These are phyloP conservation scores for Phytophthora tentaculata DNA, from an alignment of 352 stramenopile species.

Conservation along the genomic window DNA sequence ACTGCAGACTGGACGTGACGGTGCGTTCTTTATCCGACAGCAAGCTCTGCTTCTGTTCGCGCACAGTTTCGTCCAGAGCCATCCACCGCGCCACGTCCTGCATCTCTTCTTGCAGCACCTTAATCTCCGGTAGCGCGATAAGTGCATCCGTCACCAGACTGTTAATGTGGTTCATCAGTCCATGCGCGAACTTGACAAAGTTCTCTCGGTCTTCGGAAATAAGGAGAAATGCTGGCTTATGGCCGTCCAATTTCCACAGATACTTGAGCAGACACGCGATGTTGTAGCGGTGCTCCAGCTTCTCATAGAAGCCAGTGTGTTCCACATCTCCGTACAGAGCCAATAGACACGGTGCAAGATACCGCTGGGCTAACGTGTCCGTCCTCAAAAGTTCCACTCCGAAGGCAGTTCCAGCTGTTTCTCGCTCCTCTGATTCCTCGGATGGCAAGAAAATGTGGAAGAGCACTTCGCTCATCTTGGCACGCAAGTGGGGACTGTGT, in stretches of 20 bases:
- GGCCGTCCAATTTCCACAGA: conserved; percentile 94
- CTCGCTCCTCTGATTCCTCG: conserved; percentile 78
- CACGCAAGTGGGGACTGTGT: conserved; percentile 93
- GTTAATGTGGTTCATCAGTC: conserved; percentile 99
- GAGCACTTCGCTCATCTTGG: conserved; percentile 96
- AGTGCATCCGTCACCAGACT: conserved; percentile 95
- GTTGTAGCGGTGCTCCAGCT: conserved; percentile 96
- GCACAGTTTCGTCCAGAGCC: conserved; percentile 89
- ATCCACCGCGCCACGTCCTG: conserved; percentile 78
- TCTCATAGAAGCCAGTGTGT: conserved; percentile 98
- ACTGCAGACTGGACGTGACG: conserved; percentile 93
- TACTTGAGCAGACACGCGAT: conserved; percentile 97
- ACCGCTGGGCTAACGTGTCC: conserved; percentile 71
- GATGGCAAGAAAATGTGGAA: conserved; percentile 96
- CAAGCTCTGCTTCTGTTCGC: conserved; percentile 89
- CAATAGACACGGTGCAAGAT: conserved; percentile 95
- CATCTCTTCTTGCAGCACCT: conserved; percentile 93
- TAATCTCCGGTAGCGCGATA: conserved; percentile 96
- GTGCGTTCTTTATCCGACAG: conserved; percentile 90
- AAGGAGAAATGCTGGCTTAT: conserved; percentile 94
- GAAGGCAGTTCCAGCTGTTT: conserved; percentile 59
- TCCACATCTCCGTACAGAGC: conserved; percentile 99
- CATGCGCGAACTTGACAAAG: conserved; percentile 99
- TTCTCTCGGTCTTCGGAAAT: conserved; percentile 93
- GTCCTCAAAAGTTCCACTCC: conserved; percentile 71